phyloP scores from a whole-genome alignment of 441 rosid genomes.

The Croton laevigatus region DNA sequence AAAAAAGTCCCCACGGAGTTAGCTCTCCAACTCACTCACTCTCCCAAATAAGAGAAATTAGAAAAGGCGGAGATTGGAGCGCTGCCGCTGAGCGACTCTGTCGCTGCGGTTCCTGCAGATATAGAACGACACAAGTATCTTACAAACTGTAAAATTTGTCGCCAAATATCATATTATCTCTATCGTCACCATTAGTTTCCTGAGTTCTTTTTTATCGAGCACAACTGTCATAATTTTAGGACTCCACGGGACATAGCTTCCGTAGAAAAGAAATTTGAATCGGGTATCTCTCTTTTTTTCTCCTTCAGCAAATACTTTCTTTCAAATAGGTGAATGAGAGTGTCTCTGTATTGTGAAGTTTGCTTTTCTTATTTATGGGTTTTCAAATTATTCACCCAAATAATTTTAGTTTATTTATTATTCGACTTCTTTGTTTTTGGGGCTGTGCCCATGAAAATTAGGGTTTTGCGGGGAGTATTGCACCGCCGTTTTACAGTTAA shows the following conservation, averaged over 20 bases:
- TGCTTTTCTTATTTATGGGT: not conserved
- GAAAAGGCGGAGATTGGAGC: too few species aligned
- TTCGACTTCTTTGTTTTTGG: not conserved
- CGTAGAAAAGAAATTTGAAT: not conserved
- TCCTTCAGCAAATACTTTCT: not conserved
- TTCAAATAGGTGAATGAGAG: not conserved
- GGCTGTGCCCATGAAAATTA: not conserved
- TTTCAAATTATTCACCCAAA: not conserved
- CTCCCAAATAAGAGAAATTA: too few species aligned
- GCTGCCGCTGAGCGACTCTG: not conserved
- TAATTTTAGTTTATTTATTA: not conserved
- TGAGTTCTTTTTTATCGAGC: not conserved
- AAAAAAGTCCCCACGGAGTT: too few species aligned
- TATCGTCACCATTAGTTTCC: conserved; percentile 13
- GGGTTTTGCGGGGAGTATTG: not conserved
- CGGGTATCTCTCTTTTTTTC: not conserved
- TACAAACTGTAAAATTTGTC: not conserved
- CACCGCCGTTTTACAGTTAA: too few species aligned
- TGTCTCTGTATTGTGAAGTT: not conserved
- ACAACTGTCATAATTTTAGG: not conserved
- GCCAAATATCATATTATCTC: not conserved
- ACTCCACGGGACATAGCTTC: not conserved
- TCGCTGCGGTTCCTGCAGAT: conserved; percentile 21
- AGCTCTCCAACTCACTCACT: too few species aligned
- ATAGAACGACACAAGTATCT: not conserved